Conservation (phyloP, 345 rosid genomes). For the Bruguiera sexangula region DNA sequence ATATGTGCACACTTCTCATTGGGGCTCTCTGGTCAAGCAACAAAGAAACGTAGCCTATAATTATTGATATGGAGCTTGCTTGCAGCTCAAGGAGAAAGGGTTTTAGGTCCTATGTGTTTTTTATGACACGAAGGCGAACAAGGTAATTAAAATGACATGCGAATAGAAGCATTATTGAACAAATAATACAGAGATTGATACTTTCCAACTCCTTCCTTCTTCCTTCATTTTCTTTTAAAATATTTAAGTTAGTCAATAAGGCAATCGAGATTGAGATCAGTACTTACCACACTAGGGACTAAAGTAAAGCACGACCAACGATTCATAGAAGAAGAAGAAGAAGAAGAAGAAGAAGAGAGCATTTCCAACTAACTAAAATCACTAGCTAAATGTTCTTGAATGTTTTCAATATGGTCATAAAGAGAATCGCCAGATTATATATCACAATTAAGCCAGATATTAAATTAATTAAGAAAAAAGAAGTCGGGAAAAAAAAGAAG, state of each 20-base stretch:
- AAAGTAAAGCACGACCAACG: not conserved
- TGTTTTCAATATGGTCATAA: constrained; percentile 5
- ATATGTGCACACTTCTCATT: not conserved
- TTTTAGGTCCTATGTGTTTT: no score
- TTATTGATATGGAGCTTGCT: not conserved
- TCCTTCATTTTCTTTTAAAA: not conserved
- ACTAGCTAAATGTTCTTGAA: constrained; percentile 1
- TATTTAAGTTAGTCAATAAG: not conserved
- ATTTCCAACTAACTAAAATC: not conserved
- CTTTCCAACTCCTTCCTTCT: not conserved
- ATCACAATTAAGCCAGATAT: constrained; percentile 20
- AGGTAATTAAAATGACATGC: not conserved
- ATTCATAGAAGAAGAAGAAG: not conserved
- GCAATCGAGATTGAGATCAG: not conserved
- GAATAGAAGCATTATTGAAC: not conserved
- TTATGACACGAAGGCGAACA: not conserved
- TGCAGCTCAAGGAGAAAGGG: not conserved
- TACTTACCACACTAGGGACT: no score
- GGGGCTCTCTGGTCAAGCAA: constrained; percentile 16
- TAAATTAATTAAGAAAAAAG: not conserved
- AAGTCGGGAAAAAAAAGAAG: not conserved
- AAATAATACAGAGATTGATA: not conserved
- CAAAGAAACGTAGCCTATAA: not conserved
- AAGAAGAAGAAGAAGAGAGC: not conserved
- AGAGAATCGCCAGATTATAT: constrained; percentile 8